A percentile compares a stretch with the other conserved stretches of the same genome.
Evolutionary conservation across 345 rosid genomes (phyloP).

Genomic region (Odontarrhena argentea): DNA sequence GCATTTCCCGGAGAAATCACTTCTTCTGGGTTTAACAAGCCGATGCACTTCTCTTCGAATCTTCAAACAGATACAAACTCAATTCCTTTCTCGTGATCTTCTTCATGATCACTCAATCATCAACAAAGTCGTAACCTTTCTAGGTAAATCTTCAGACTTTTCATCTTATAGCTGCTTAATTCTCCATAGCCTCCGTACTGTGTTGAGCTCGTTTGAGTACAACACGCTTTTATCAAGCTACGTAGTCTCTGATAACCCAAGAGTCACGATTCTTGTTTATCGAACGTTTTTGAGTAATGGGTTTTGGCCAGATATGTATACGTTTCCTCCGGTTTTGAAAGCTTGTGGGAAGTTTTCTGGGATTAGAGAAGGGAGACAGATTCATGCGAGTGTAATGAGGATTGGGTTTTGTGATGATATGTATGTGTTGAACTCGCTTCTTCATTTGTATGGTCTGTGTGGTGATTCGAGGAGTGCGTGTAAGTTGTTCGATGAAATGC

Average conservation of each 20-base stretch:
- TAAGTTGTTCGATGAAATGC: conserved; percentile 52
- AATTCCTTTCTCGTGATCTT: conserved; percentile 20
- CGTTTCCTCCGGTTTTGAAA: conserved; percentile 52
- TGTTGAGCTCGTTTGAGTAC: conserved; percentile 38
- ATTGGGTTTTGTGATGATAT: conserved; percentile 41
- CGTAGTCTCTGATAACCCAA: conserved; percentile 35
- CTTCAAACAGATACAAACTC: conserved; percentile 45
- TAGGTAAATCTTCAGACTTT: conserved; percentile 32
- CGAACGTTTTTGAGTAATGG: conserved; percentile 39
- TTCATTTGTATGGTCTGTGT: conserved; percentile 40
- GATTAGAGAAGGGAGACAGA: conserved; percentile 39
- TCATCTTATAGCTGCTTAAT: conserved; percentile 29
- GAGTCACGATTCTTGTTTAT: conserved; percentile 37
- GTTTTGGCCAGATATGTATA: conserved; percentile 46
- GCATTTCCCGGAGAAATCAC: conserved; percentile 29
- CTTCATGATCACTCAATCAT: conserved; percentile 34
- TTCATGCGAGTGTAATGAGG: conserved; percentile 40
- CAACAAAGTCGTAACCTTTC: conserved; percentile 34
- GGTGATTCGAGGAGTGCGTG: conserved; percentile 39
- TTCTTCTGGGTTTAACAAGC: conserved; percentile 31
- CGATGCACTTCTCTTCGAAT: conserved; percentile 41
- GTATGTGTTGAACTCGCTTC: conserved; percentile 48
- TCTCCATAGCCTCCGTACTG: conserved; percentile 31
- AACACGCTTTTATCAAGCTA: conserved; percentile 41
- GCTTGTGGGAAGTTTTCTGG: conserved; percentile 50